Evolutionary conservation across 2,329 filamentous ascomycete genomes (phyloP).

Genomic region (Dactylellina leptospora): DNA sequence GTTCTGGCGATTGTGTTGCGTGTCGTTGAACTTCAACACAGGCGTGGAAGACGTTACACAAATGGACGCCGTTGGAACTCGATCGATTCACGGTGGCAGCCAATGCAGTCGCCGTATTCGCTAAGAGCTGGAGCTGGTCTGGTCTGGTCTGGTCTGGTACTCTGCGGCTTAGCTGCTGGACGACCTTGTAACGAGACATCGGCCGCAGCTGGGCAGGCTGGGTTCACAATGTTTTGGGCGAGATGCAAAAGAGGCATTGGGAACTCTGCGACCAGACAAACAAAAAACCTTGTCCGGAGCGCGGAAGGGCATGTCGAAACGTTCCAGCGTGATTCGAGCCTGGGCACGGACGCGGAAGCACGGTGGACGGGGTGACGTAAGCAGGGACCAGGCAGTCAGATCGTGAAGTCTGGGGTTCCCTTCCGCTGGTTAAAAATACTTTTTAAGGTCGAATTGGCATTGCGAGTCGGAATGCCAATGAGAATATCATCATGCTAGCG

Average conservation of each 20-base stretch:
- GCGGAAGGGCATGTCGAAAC: background rate
- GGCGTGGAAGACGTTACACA: constrained; percentile 22
- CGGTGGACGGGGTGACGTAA: constrained; percentile 1
- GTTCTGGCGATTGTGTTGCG: constrained; percentile 19
- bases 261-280: background rate
- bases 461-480: constrained; percentile 1
- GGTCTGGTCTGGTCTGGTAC: background rate
- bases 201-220: background rate
- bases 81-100: background rate
- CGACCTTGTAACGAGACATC: constrained; percentile 1
- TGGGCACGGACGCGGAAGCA: background rate
- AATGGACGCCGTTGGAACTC: background rate
- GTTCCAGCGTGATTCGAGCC: background rate
- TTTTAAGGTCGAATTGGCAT: background rate
- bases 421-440: background rate
- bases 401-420: too few relatives aligned
- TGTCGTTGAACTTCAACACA: constrained; percentile 38
- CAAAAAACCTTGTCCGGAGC: background rate
- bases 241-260: background rate
- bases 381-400: background rate
- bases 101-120: background rate
- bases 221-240: background rate
- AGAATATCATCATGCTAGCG: too few relatives aligned
- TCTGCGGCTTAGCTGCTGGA: background rate
- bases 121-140: background rate